These are phyloP conservation scores for Cyberlindnera nakhonratchasimensis DNA, from an alignment of 805 yeast genomes.

Conservation along the genomic window DNA sequence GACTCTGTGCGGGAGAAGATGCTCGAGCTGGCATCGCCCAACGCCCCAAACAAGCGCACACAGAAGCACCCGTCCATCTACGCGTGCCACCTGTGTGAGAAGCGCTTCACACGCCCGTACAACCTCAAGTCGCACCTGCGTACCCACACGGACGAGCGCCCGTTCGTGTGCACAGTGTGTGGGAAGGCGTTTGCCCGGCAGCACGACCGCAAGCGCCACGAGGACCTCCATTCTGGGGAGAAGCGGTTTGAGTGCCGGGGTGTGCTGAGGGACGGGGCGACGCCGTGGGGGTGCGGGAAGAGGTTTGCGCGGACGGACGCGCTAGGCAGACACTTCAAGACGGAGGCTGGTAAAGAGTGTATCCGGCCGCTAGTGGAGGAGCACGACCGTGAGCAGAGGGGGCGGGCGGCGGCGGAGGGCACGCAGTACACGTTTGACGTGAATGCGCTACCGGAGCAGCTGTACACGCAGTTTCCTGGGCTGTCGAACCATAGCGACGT, in stretches of 20 bases:
- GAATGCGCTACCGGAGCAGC: constrained; percentile 16
- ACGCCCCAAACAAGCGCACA: constrained; percentile 47
- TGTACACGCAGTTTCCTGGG: constrained; percentile 24
- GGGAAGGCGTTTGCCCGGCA: constrained; percentile 81
- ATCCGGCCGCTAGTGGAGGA: constrained; percentile 66
- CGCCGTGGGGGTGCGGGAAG: constrained; percentile 77
- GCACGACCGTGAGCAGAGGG: constrained; percentile 32
- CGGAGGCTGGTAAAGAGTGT: constrained; percentile 75
- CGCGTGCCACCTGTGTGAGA: constrained; percentile 81
- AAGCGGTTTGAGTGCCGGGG: constrained; percentile 75
- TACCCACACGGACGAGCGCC: constrained; percentile 85
- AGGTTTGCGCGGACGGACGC: constrained; percentile 80
- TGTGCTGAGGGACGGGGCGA: constrained; percentile 46
- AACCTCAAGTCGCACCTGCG: constrained; percentile 87
- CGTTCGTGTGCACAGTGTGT: constrained; percentile 68
- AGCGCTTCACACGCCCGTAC: constrained; percentile 87
- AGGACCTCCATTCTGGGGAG: constrained; percentile 71
- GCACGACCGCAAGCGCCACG: constrained; percentile 76
- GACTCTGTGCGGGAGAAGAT: constrained; percentile 61
- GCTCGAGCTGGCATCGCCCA: constrained; percentile 62
- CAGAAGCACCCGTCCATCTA: constrained; percentile 73
- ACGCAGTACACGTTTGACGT: constrained; percentile 10
- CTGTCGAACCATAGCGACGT: constrained; percentile 9
- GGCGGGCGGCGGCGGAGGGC: constrained; percentile 17
- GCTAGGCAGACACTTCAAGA: constrained; percentile 70